Evolutionary conservation across 192 early-diverging fungal species (phyloP).

Genomic region (Coemansia umbellata): DNA sequence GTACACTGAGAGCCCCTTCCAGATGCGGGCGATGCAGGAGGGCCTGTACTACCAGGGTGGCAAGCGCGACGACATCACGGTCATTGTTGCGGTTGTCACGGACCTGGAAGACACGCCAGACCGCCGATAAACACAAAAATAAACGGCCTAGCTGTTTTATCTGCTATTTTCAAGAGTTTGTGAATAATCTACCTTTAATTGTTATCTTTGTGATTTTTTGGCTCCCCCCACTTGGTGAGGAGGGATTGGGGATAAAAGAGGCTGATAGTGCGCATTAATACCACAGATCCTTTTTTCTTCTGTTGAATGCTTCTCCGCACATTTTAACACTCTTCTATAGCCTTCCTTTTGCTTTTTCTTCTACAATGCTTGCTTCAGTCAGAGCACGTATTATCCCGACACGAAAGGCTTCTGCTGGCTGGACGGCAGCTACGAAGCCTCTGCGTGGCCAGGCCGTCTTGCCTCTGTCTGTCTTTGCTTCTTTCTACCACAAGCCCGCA

Average conservation of each 20-base stretch:
- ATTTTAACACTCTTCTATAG: too few relatives aligned
- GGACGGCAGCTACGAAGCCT: neutral
- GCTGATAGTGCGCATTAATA: too few relatives aligned
- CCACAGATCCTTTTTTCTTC: too few relatives aligned
- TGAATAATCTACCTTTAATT: neutral
- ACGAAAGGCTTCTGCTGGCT: too few relatives aligned
- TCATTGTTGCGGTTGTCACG: constrained; percentile 79
- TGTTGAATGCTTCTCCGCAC: too few relatives aligned
- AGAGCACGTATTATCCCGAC: neutral
- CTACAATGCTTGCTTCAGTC: constrained; percentile 14
- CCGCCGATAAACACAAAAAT: constrained; percentile 48
- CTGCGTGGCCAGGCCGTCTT: too few relatives aligned
- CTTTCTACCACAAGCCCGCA: constrained; percentile 35
- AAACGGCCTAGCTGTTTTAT: neutral
- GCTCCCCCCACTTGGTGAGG: too few relatives aligned
- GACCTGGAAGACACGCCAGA: constrained; percentile 72
- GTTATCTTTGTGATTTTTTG: neutral
- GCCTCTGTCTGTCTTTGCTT: too few relatives aligned
- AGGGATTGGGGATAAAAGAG: too few relatives aligned
- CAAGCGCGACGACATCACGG: constrained; percentile 93
- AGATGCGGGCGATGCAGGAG: constrained; percentile 89
- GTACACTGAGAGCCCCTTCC: constrained; percentile 80
- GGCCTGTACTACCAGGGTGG: constrained; percentile 92
- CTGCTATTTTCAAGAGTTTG: too few relatives aligned
- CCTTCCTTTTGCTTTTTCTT: neutral